Percentiles rank a stretch among this genome's conserved stretches.
Conservation (phyloP, 371 early-diverging fungal species). For the Mortierella sp. region DNA sequence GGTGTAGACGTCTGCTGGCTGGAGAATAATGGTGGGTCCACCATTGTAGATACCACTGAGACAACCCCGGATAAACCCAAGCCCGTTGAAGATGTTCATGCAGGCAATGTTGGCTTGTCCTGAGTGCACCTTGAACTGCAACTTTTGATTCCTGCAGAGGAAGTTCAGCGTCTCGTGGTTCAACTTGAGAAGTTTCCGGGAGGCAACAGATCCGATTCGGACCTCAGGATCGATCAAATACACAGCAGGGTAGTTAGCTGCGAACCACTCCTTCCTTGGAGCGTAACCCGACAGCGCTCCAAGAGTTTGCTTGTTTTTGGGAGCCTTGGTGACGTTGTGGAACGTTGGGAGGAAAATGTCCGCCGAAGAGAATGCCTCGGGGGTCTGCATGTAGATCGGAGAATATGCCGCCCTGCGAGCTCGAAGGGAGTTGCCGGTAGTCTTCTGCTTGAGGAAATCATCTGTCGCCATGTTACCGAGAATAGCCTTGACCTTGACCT, state of each 20-base stretch:
- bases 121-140: constrained; percentile 77
- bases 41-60: constrained; percentile 78
- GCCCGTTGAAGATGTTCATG: constrained; percentile 76
- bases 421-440: constrained; percentile 31
- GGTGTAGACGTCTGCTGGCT: constrained; percentile 55
- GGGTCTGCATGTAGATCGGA: constrained; percentile 27
- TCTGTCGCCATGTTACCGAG: constrained; percentile 78
- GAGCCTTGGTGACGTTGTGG: constrained; percentile 70
- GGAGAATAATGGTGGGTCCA: constrained; percentile 29
- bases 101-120: constrained; percentile 77
- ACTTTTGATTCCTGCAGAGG: constrained; percentile 85
- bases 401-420: constrained; percentile 30
- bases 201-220: constrained; percentile 67
- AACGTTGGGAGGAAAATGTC: constrained; percentile 59
- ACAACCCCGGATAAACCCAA: constrained; percentile 80
- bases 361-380: constrained; percentile 19
- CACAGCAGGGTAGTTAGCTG: constrained; percentile 61
- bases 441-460: constrained; percentile 69
- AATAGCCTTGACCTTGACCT: constrained; percentile 72
- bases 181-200: constrained; percentile 59
- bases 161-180: constrained; percentile 79
- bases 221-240: constrained; percentile 67
- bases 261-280: constrained; percentile 66
- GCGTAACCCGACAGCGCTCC: constrained; percentile 67
- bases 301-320: constrained; percentile 68